These are phyloP conservation scores for Pseudevernia furfuracea DNA, from an alignment of 495 filamentous ascomycete species.

Conservation along the genomic window DNA sequence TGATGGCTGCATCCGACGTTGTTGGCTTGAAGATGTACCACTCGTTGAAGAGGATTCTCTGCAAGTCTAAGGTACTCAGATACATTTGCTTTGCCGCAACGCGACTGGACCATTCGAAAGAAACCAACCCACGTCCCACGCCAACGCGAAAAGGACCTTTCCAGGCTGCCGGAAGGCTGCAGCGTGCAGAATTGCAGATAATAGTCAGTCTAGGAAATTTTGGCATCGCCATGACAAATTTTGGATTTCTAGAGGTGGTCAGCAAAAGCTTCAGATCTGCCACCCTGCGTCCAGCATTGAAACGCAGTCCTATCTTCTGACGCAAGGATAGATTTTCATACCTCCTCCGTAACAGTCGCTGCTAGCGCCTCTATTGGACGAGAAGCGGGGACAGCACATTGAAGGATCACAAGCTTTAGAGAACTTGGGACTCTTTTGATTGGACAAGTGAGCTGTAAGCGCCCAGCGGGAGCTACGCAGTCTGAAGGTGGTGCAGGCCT, in stretches of 20 bases:
- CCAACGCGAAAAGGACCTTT: background rate
- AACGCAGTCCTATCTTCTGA: constrained; percentile 9
- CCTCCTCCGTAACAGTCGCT: constrained; percentile 11
- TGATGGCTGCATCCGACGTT: background rate
- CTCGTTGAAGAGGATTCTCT: constrained; percentile 7
- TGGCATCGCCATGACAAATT: too few species aligned
- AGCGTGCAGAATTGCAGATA: constrained; percentile 11
- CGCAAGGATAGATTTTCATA: constrained; percentile 8
- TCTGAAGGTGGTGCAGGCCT: background rate
- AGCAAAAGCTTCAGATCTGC: background rate
- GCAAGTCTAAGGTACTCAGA: background rate
- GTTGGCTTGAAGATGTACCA: constrained; percentile 8
- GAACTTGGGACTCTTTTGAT: background rate
- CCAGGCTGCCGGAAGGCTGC: constrained; percentile 12
- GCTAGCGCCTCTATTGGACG: constrained; percentile 4
- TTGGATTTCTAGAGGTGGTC: background rate
- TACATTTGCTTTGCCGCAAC: constrained; percentile 17
- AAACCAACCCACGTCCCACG: constrained; percentile 7
- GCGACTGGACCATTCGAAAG: constrained; percentile 6
- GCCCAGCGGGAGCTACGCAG: background rate
- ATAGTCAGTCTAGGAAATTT: background rate
- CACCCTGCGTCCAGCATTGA: constrained; percentile 1
- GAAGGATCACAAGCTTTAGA: constrained; percentile 2
- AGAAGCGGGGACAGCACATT: constrained; percentile 7
- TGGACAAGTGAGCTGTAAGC: background rate